These are phyloP conservation scores for Torulaspora microellipsoides DNA, from an alignment of 805 yeast genomes.

Conservation along the genomic window DNA sequence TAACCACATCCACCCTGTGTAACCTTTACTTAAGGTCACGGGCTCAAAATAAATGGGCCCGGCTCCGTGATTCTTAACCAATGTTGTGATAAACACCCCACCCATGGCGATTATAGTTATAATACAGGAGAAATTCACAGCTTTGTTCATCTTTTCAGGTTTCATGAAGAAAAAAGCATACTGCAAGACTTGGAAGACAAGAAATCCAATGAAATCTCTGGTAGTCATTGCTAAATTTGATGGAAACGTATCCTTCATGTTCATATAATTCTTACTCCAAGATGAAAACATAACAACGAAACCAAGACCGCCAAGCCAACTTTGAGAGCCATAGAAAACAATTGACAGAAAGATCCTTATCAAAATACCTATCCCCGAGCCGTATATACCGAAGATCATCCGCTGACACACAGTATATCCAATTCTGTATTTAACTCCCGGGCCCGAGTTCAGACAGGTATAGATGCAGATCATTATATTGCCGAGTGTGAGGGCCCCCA, in stretches of 20 bases:
- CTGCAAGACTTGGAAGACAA: slow-evolving; percentile 36
- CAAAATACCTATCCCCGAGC: slow-evolving; percentile 38
- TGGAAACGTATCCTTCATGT: slow-evolving; percentile 38
- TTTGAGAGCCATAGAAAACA: slow-evolving; percentile 42
- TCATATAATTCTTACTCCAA: slow-evolving; percentile 35
- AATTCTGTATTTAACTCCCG: slow-evolving; percentile 40
- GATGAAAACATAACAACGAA: slow-evolving; percentile 37
- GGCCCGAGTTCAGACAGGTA: slow-evolving; percentile 37
- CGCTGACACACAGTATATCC: slow-evolving; percentile 39
- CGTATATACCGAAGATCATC: slow-evolving; percentile 39
- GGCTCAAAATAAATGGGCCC: slow-evolving; percentile 20
- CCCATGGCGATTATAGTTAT: slow-evolving; percentile 34
- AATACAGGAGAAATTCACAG: slow-evolving; percentile 28
- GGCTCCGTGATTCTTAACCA: slow-evolving; percentile 29
- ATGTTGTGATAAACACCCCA: slow-evolving; percentile 34
- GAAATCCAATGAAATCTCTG: slow-evolving; percentile 39
- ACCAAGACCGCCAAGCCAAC: slow-evolving; percentile 42
- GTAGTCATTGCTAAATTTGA: slow-evolving; percentile 38
- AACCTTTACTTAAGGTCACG: slow-evolving; percentile 23
- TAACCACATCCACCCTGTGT: slow-evolving; percentile 33
- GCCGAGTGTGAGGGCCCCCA: slow-evolving; percentile 40
- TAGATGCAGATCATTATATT: slow-evolving; percentile 36
- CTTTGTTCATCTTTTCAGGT: slow-evolving; percentile 33
- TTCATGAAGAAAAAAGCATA: slow-evolving; percentile 27
- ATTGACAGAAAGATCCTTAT: slow-evolving; percentile 39